phyloP scores from a whole-genome alignment of 768 basidiomycete species.

The Collybia nuda region DNA sequence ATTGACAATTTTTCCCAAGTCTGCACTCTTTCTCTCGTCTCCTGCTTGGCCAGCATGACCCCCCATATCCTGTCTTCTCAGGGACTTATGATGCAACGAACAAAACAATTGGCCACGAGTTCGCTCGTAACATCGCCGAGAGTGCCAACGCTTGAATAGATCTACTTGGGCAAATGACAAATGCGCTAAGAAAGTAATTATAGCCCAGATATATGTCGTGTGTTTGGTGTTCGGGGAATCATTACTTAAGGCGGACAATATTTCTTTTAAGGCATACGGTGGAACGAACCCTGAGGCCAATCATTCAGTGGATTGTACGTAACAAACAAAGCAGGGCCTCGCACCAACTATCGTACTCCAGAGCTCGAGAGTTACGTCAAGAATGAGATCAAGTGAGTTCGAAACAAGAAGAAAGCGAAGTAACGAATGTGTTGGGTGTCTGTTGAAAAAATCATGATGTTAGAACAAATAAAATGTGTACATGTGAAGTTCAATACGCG shows the following conservation, averaged over 20 bases:
- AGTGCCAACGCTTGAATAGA: slow-evolving; percentile 64
- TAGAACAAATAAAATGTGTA: background rate
- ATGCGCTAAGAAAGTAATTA: slow-evolving; percentile 59
- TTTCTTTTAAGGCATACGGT: slow-evolving; percentile 62
- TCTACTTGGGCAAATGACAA: slow-evolving; percentile 70
- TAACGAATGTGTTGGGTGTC: slow-evolving; percentile 55
- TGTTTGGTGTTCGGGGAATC: slow-evolving; percentile 38
- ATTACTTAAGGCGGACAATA: slow-evolving; percentile 48
- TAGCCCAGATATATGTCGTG: slow-evolving; percentile 58
- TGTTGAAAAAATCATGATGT: slow-evolving; percentile 17
- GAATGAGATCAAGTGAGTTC: slow-evolving; percentile 67
- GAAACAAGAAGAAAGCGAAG: slow-evolving; percentile 64
- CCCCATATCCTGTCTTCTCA: slow-evolving; percentile 58
- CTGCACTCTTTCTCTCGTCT: slow-evolving; percentile 43
- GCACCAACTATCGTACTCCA: slow-evolving; percentile 58
- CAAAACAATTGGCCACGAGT: slow-evolving; percentile 74
- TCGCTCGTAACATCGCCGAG: slow-evolving; percentile 67
- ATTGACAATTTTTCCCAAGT: slow-evolving; percentile 72
- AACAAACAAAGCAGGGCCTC: slow-evolving; percentile 8
- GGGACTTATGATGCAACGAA: slow-evolving; percentile 65
- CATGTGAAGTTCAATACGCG: slow-evolving; percentile 24
- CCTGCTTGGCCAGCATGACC: slow-evolving; percentile 40
- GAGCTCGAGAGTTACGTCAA: slow-evolving; percentile 56
- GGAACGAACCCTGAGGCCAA: slow-evolving; percentile 56
- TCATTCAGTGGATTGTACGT: background rate